Evolutionary conservation across 768 basidiomycete genomes (phyloP), one percentile per base, ranked within the genome.

Genomic region (Sutorius australiensis): DNA sequence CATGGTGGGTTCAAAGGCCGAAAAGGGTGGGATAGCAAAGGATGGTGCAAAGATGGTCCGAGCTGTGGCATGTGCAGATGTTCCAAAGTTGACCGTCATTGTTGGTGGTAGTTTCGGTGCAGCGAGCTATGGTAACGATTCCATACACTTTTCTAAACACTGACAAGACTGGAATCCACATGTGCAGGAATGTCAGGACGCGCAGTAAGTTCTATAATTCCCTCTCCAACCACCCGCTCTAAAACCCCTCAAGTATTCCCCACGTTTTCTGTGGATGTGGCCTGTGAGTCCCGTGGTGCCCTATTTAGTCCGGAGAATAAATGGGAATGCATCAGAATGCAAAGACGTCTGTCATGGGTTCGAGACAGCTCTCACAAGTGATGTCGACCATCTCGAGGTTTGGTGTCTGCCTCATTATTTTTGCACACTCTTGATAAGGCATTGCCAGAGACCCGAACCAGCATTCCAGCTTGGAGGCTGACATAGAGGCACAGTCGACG

Each of bases 181-280:
- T 45, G 49, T 34, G 24, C 56, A 92, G 91, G 92, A 19, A 95
- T 95, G 93, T 86, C 91, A 56, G 93, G 93, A 17, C 79, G 93
- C 51, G 90, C 93, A 54, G 92, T 95, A 67, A 75, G 89, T 79
- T 13, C 51, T 12, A 5, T 31, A 21, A 33, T 50, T 37, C 46
- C 32, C 45, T 46, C 41, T 58, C 24, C 21, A 36, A 39, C 21
- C n/a, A 17, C 36, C 9, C 49, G 36, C 38, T 55, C 55, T 60
- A 33, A 48, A 46, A 44, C 43, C 33, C 10, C 37, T 46, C 8
- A 46, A 94, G 85, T 98, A 95, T 71, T 92, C 90, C 5, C 94
- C 95, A 16, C 80, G 92, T 54, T 97, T 98, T 79, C 71, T 98
- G 47, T 98, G 92, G 90, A 95, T 94, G 92, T 98, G 95, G 95